Evolutionary conservation across 768 basidiomycete genomes (phyloP).

Genomic region (Hydnum rufescens): DNA sequence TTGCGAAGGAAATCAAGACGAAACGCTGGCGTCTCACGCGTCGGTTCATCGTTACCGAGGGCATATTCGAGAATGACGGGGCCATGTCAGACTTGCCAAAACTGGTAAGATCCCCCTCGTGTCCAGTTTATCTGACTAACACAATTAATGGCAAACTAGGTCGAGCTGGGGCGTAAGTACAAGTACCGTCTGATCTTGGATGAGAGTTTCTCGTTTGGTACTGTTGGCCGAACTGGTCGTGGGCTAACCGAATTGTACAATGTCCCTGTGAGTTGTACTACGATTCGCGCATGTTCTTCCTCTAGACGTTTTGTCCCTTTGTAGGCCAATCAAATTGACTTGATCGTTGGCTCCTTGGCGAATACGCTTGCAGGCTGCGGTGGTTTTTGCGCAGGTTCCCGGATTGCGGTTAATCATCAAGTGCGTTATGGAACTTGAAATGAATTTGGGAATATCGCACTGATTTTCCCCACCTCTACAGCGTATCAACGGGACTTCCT

Average conservation of each 20-base stretch:
- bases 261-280: constrained; percentile 44
- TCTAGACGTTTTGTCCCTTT: background rate
- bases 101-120: constrained; percentile 54
- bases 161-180: too few species aligned
- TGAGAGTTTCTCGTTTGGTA: constrained; percentile 84
- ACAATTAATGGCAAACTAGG: background rate
- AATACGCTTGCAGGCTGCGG: constrained; percentile 67
- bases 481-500: constrained; percentile 90
- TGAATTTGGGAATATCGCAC: too few species aligned
- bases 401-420: constrained; percentile 72
- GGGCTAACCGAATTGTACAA: constrained; percentile 91
- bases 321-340: constrained; percentile 77
- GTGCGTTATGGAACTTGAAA: constrained; percentile 20
- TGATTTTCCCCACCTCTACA: too few species aligned
- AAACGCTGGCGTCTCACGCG: constrained; percentile 64
- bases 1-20: constrained; percentile 81
- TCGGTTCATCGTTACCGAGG: constrained; percentile 91
- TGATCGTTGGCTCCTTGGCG: constrained; percentile 81
- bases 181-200: constrained; percentile 92
- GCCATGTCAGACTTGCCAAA: constrained; percentile 82
- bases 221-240: constrained; percentile 80
- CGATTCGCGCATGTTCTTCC: background rate
- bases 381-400: constrained; percentile 88
- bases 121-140: too few species aligned
- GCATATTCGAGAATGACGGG: constrained; percentile 90